Evolutionary conservation across 2,329 filamentous ascomycete genomes (phyloP).

Genomic region (Penicillium glabrum): DNA sequence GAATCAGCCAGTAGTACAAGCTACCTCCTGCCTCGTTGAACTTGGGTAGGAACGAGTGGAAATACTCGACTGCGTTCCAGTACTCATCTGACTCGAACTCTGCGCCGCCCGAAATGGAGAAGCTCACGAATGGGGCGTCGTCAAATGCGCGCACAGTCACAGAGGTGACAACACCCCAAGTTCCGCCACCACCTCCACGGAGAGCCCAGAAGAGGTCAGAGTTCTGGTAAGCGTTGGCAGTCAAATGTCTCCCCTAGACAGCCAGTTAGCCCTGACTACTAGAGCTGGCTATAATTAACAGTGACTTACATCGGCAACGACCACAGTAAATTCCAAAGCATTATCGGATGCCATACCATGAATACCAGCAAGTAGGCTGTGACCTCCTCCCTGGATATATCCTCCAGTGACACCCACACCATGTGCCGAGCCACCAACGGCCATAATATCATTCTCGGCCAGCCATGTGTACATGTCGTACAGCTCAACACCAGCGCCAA

Average conservation of each 20-base stretch:
- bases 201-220: conserved; percentile 51
- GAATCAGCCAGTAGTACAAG: neutral
- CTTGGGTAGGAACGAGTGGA: neutral
- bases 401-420: conserved; percentile 58
- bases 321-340: conserved; percentile 43
- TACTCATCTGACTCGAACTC: neutral
- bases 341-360: conserved; percentile 47
- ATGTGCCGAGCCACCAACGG: conserved; percentile 36
- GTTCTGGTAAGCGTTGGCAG: conserved; percentile 11
- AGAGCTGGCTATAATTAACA: neutral
- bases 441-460: conserved; percentile 42
- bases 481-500: conserved; percentile 54
- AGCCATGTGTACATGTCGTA: conserved; percentile 48
- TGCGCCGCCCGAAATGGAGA: conserved; percentile 1
- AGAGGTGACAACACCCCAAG: conserved; percentile 44
- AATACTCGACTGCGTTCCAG: conserved; percentile 1
- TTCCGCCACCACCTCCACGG: conserved; percentile 56
- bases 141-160: conserved; percentile 43
- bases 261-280: neutral
- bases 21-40: conserved; percentile 1
- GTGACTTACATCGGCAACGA: conserved; percentile 32
- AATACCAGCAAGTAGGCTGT: conserved; percentile 43
- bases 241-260: conserved; percentile 4
- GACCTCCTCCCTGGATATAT: conserved; percentile 60
- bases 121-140: conserved; percentile 29